Percentiles rank a stretch among this genome's conserved stretches.
phyloP scores from a whole-genome alignment of 129 eudicot species.

The sunflower (Helianthus annuus) region HanXRQr2.0-SUNRISE NC_035449.2:135055433-135055932 shows the following conservation, averaged over 20 bases:
- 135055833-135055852: conserved; percentile 53
- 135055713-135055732: no score
- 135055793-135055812: conserved; percentile 50
- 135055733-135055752: background rate
- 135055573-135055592: conserved; percentile 38
- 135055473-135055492: background rate
- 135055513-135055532: conserved; percentile 34
- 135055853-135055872: conserved; percentile 37
- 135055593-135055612: background rate
- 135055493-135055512: conserved; percentile 34
- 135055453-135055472: background rate
- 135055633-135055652: no score
- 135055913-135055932: no score
- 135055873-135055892: background rate
- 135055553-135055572: conserved; percentile 44
- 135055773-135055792: conserved; percentile 52
- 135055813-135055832: conserved; percentile 46
- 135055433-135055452: no score
- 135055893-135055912: no score
- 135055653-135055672: no score
- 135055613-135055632: no score
- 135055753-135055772: conserved; percentile 29
- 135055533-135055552: conserved; percentile 45
- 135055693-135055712: no score
- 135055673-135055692: no score